Conservation (phyloP, 2,329 filamentous ascomycete genomes). For the Eutypella sp. region DNA sequence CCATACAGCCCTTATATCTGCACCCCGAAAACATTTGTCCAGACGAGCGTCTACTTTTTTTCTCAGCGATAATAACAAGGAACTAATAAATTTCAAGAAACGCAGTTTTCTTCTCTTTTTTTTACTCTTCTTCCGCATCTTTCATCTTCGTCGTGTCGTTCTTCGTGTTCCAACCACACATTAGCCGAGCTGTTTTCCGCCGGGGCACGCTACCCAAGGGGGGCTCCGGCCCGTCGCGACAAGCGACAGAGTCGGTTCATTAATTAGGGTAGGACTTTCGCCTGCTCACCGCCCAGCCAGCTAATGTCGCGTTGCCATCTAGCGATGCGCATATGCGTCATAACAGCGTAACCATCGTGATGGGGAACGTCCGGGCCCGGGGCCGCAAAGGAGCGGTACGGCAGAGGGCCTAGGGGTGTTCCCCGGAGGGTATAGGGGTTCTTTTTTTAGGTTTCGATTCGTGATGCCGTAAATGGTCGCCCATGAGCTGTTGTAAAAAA, state of each 20-base stretch:
- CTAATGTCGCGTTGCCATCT: constrained; percentile 25
- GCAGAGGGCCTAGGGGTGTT: background rate
- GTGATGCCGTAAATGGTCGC: constrained; percentile 33
- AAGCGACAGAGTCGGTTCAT: constrained; percentile 15
- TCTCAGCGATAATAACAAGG: background rate
- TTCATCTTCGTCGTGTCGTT: constrained; percentile 28
- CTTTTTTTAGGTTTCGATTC: constrained; percentile 18
- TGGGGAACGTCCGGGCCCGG: constrained; percentile 20
- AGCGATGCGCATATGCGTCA: constrained; percentile 31
- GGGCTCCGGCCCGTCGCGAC: constrained; percentile 10
- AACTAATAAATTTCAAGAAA: background rate
- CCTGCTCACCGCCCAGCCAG: constrained; percentile 8
- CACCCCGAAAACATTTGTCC: background rate
- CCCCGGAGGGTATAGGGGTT: constrained; percentile 28
- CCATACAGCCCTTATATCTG: background rate
- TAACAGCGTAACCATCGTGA: constrained; percentile 34
- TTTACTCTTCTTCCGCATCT: constrained; percentile 16
- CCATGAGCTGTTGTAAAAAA: constrained; percentile 31
- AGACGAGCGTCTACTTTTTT: background rate
- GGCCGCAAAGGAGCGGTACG: constrained; percentile 15
- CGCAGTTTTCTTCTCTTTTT: constrained; percentile 8
- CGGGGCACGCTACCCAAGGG: constrained; percentile 13
- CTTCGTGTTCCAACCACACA: constrained; percentile 24
- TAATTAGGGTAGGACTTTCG: constrained; percentile 19
- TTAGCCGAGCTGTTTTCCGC: constrained; percentile 15